These are phyloP conservation scores for Aspergillus sp. DNA, from an alignment of 2,329 filamentous ascomycete species.

Conservation along the genomic window DNA sequence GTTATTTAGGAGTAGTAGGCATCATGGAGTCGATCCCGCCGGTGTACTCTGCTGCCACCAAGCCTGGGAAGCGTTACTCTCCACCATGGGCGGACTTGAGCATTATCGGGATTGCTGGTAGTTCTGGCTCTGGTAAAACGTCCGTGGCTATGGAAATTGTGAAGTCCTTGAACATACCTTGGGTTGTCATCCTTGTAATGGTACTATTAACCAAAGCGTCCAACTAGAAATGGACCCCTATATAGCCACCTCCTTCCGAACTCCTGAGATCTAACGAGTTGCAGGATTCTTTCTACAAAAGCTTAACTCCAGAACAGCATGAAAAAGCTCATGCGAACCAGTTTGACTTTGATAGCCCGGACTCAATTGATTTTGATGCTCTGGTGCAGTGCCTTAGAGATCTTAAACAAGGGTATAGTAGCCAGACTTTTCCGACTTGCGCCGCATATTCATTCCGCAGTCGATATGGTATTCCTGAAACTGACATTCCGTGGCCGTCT, in stretches of 20 bases:
- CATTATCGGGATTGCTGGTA: conserved; percentile 94
- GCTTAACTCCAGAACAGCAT: conserved; percentile 75
- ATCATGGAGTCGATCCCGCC: conserved; percentile 40
- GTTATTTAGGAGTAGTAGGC: conserved; percentile 6
- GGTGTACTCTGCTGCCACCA: conserved; percentile 34
- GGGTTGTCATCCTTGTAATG: conserved; percentile 98
- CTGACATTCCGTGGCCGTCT: conserved; percentile 13
- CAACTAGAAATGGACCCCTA: background rate
- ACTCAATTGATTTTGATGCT: conserved; percentile 91
- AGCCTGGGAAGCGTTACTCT: conserved; percentile 71
- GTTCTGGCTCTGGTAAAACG: conserved; percentile 93
- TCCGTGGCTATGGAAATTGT: conserved; percentile 92
- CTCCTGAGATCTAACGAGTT: conserved; percentile 5
- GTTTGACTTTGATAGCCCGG: conserved; percentile 92
- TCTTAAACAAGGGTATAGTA: conserved; percentile 79
- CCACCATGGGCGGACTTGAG: conserved; percentile 95
- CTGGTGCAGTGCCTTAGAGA: conserved; percentile 77
- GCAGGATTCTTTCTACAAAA: conserved; percentile 97
- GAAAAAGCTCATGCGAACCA: conserved; percentile 82
- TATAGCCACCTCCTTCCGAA: background rate
- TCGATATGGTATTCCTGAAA: background rate
- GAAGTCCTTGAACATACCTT: conserved; percentile 83
- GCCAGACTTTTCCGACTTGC: background rate
- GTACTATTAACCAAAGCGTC: conserved; percentile 48
- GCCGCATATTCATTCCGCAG: background rate